These are phyloP conservation scores for Pharus latifolius DNA, from an alignment of 176 grass and related monocot species.

Conservation along the genomic window DNA sequence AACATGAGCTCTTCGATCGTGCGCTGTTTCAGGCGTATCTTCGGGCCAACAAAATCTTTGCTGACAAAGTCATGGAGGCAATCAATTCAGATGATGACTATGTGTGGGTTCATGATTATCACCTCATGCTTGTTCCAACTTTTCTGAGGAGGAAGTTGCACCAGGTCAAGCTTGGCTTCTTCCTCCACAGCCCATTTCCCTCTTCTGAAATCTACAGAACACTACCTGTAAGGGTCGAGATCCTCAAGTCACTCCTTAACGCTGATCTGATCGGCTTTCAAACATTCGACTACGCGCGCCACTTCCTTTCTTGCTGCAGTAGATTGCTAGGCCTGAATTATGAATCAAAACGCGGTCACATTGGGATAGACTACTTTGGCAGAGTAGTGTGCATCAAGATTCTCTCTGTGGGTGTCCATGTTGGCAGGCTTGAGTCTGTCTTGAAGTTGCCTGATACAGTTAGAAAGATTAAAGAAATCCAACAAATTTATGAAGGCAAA, in stretches of 20 bases:
- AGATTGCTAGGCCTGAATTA: conserved; percentile 78
- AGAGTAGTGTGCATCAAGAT: conserved; percentile 83
- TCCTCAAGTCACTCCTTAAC: conserved; percentile 79
- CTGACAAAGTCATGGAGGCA: conserved; percentile 87
- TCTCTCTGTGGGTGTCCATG: conserved; percentile 77
- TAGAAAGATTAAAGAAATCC: conserved; percentile 65
- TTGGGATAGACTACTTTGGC: conserved; percentile 84
- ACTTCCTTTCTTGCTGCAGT: conserved; percentile 91
- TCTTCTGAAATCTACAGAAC: conserved; percentile 88
- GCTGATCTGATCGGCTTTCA: conserved; percentile 96
- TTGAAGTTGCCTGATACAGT: conserved; percentile 56
- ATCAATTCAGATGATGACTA: conserved; percentile 90
- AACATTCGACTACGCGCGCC: conserved; percentile 88
- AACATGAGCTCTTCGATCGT: conserved; percentile 80
- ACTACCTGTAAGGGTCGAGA: conserved; percentile 88
- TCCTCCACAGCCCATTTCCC: conserved; percentile 81
- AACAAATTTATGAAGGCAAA: conserved; percentile 53
- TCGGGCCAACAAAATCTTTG: conserved; percentile 81
- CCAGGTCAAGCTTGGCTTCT: conserved; percentile 75
- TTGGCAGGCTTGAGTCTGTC: conserved; percentile 55
- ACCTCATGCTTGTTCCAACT: conserved; percentile 94
- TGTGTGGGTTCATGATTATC: conserved; percentile 98
- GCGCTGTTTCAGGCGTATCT: conserved; percentile 85
- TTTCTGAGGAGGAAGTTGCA: conserved; percentile 80
- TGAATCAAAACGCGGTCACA: conserved; percentile 87